A percentile compares a stretch with the other conserved stretches of the same genome.
Conservation (phyloP, 1,139 yeast species). For the Zygosaccharomyces sapae region DNA sequence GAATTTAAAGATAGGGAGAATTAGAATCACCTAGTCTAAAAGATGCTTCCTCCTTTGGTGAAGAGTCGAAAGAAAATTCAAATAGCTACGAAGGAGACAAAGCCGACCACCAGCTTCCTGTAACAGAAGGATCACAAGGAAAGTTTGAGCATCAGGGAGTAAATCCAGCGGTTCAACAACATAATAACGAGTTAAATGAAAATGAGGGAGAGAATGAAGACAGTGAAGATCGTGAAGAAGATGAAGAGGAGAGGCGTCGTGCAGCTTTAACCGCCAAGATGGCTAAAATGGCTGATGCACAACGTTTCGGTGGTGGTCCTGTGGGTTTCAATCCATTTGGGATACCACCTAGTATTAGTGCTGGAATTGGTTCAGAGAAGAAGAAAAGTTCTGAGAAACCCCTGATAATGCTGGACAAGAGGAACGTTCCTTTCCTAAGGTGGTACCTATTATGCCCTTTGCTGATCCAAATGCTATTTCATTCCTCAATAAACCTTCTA, state of each 20-base stretch:
- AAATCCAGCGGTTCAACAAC: slow-evolving; percentile 10
- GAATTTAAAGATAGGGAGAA: slow-evolving; percentile 37
- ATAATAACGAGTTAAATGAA: slow-evolving; percentile 19
- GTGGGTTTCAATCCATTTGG: slow-evolving; percentile 60
- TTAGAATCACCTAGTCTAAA: slow-evolving; percentile 18
- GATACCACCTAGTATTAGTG: slow-evolving; percentile 35
- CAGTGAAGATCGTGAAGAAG: slow-evolving; percentile 52
- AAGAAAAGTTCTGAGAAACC: slow-evolving; percentile 24
- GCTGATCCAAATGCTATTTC: slow-evolving; percentile 37
- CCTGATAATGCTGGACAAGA: slow-evolving; percentile 3
- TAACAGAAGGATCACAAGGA: slow-evolving; percentile 25
- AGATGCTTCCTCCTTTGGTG: background rate
- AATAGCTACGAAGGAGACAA: background rate
- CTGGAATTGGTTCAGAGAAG: slow-evolving; percentile 30
- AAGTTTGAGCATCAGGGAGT: background rate
- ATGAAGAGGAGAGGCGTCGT: slow-evolving; percentile 75
- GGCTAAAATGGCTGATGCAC: slow-evolving; percentile 94
- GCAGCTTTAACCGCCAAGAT: slow-evolving; percentile 85
- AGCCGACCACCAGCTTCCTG: slow-evolving; percentile 4
- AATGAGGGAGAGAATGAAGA: slow-evolving; percentile 20
- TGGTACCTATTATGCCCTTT: slow-evolving; percentile 53
- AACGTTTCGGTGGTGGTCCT: slow-evolving; percentile 75
- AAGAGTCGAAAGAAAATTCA: background rate
- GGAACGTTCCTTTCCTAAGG: slow-evolving; percentile 31
- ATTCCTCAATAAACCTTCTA: slow-evolving; percentile 21